phyloP scores from a whole-genome alignment of 2,329 filamentous ascomycete genomes.

The Fonsecaea erecta region DNA sequence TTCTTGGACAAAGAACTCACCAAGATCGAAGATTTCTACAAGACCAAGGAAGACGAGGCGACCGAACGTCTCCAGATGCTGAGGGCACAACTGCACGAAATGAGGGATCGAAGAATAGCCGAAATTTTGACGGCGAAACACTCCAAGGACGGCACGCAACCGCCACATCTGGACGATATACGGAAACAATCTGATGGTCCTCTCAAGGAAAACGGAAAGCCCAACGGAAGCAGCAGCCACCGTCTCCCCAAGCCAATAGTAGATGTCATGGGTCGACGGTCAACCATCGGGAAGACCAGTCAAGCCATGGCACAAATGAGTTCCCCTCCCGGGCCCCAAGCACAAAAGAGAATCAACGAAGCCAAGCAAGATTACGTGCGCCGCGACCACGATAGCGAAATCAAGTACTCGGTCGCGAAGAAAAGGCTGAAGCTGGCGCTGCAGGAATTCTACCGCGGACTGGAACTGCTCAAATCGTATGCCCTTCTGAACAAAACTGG shows the following conservation, averaged over 20 bases:
- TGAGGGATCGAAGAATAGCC: constrained; percentile 80
- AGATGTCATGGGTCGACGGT: constrained; percentile 49
- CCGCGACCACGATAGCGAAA: constrained; percentile 55
- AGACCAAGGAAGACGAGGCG: constrained; percentile 83
- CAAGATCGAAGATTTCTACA: constrained; percentile 94
- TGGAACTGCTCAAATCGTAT: constrained; percentile 92
- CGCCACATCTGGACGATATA: constrained; percentile 1
- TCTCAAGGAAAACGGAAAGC: constrained; percentile 37
- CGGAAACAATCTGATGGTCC: constrained; percentile 24
- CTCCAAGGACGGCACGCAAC: neutral
- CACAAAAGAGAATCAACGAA: constrained; percentile 40
- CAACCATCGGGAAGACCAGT: constrained; percentile 61
- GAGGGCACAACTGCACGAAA: constrained; percentile 85
- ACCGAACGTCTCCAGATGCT: constrained; percentile 71
- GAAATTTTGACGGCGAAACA: constrained; percentile 60
- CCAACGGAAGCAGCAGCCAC: constrained; percentile 37
- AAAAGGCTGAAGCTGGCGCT: constrained; percentile 87
- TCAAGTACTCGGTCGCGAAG: constrained; percentile 86
- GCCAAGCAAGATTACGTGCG: constrained; percentile 57
- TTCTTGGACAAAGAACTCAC: constrained; percentile 83
- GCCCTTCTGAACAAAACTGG: constrained; percentile 87
- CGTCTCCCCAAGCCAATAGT: constrained; percentile 45
- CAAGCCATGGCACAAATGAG: constrained; percentile 53
- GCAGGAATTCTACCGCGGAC: constrained; percentile 88
- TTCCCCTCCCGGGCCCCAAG: constrained; percentile 47